phyloP scores from a whole-genome alignment of 1,284 basidiomycete species.

The Boletus sp. region DNA sequence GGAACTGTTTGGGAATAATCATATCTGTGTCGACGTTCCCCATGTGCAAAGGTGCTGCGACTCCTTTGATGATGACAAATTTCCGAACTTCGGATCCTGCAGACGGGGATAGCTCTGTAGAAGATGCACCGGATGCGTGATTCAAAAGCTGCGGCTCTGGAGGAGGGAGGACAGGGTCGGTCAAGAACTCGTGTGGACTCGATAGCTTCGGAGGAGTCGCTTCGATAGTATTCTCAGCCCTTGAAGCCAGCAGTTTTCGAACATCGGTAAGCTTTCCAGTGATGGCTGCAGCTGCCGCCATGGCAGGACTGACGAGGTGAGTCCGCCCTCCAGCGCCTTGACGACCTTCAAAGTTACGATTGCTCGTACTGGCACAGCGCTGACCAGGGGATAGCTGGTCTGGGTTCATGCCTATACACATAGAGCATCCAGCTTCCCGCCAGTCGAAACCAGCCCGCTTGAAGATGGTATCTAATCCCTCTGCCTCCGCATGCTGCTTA shows the following conservation, averaged over 20 bases:
- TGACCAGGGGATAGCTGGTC: slow-evolving; percentile 89
- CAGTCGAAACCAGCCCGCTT: slow-evolving; percentile 95
- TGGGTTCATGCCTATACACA: slow-evolving; percentile 98
- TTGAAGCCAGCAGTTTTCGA: slow-evolving; percentile 67
- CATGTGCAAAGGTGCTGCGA: slow-evolving; percentile 86
- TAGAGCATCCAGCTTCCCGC: slow-evolving; percentile 96
- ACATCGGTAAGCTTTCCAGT: slow-evolving; percentile 88
- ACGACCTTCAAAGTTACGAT: slow-evolving; percentile 93
- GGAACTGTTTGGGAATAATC: slow-evolving; percentile 95
- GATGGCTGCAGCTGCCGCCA: slow-evolving; percentile 93
- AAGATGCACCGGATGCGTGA: slow-evolving; percentile 31
- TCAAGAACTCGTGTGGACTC: slow-evolving; percentile 72
- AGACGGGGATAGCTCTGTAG: slow-evolving; percentile 46
- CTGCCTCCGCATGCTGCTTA: slow-evolving; percentile 92
- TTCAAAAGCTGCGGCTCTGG: slow-evolving; percentile 50
- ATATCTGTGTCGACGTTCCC: slow-evolving; percentile 96
- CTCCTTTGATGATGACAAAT: slow-evolving; percentile 79
- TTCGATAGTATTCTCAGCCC: slow-evolving; percentile 43
- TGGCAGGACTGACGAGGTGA: slow-evolving; percentile 90
- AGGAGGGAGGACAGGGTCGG: slow-evolving; percentile 67
- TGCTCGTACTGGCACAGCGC: slow-evolving; percentile 94
- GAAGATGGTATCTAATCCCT: slow-evolving; percentile 88
- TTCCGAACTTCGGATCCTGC: slow-evolving; percentile 66
- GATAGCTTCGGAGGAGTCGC: slow-evolving; percentile 62
- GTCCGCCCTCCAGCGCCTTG: slow-evolving; percentile 80